Percentiles rank a stretch among this genome's conserved stretches.
These are phyloP conservation scores for Salix viminalis DNA, from an alignment of 345 rosid genomes.

Conservation along the genomic window DNA sequence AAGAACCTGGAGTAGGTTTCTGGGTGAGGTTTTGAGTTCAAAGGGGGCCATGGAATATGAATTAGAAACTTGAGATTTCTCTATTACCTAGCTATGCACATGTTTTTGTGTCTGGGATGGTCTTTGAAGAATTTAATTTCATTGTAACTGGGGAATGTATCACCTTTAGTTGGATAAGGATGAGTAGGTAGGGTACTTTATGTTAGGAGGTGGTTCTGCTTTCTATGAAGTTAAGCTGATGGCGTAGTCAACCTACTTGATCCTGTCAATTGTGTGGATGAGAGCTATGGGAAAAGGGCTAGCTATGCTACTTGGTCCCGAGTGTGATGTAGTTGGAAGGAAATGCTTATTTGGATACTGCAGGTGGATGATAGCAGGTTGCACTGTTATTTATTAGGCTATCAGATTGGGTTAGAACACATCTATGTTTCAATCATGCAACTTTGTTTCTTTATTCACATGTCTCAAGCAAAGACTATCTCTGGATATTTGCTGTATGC, in stretches of 20 bases:
- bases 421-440: too few species aligned
- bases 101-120: neutral
- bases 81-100: neutral
- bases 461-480: neutral
- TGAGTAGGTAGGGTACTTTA: neutral
- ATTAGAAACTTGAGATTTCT: neutral
- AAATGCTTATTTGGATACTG: neutral
- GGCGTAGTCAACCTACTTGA: neutral
- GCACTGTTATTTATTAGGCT: neutral
- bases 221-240: neutral
- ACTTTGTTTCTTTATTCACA: neutral
- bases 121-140: neutral
- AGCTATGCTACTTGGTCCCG: neutral
- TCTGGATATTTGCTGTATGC: neutral
- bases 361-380: neutral
- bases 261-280: neutral
- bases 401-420: too few species aligned
- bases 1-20: too few species aligned
- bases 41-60: neutral
- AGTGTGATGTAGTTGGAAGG: neutral
- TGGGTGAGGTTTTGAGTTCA: too few species aligned
- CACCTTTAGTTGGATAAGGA: neutral
- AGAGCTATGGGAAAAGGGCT: neutral
- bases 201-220: neutral
- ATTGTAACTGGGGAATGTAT: neutral